A percentile compares a stretch with the other conserved stretches of the same genome.
phyloP scores from a whole-genome alignment of 768 basidiomycete genomes.

The Suillus lakei region DNA sequence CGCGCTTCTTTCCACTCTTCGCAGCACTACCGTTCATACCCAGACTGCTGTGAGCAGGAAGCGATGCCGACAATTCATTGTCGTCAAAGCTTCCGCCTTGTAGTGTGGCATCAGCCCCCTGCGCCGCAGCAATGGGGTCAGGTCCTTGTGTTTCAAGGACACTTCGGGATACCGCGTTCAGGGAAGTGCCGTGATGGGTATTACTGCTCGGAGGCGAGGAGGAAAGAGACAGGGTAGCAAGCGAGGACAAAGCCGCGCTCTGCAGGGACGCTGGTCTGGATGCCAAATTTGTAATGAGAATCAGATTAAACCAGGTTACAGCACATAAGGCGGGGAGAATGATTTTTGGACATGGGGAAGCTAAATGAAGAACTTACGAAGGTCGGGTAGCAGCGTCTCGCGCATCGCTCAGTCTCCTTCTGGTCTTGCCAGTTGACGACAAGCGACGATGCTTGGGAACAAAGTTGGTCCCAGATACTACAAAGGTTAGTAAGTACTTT shows the following conservation, averaged over 20 bases:
- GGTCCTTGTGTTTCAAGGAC: slow-evolving; percentile 15
- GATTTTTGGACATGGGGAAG: slow-evolving; percentile 14
- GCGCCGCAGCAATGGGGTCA: slow-evolving; percentile 14
- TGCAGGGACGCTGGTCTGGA: slow-evolving; percentile 42
- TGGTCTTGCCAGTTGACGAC: slow-evolving; percentile 71
- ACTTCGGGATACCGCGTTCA: slow-evolving; percentile 14
- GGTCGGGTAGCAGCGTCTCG: slow-evolving; percentile 77
- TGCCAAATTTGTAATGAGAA: slow-evolving; percentile 1
- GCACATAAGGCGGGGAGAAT: background rate
- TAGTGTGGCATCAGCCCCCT: slow-evolving; percentile 7
- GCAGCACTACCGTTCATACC: slow-evolving; percentile 21
- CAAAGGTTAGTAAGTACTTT: slow-evolving; percentile 16
- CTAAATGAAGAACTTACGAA: slow-evolving; percentile 57
- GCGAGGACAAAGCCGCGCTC: slow-evolving; percentile 40
- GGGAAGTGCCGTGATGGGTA: slow-evolving; percentile 24
- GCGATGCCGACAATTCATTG: slow-evolving; percentile 16
- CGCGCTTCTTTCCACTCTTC: slow-evolving; percentile 72
- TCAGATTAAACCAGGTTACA: background rate
- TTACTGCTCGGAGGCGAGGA: slow-evolving; percentile 39
- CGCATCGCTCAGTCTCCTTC: slow-evolving; percentile 78
- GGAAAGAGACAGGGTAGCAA: slow-evolving; percentile 47
- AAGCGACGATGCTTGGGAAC: slow-evolving; percentile 65
- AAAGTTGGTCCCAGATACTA: slow-evolving; percentile 36
- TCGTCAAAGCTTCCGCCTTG: slow-evolving; percentile 26
- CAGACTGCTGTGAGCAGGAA: slow-evolving; percentile 12